A percentile compares a stretch with the other conserved stretches of the same genome.
phyloP scores from a whole-genome alignment of 164 flowering plant genomes.

The Nymphaea thermarum region DNA sequence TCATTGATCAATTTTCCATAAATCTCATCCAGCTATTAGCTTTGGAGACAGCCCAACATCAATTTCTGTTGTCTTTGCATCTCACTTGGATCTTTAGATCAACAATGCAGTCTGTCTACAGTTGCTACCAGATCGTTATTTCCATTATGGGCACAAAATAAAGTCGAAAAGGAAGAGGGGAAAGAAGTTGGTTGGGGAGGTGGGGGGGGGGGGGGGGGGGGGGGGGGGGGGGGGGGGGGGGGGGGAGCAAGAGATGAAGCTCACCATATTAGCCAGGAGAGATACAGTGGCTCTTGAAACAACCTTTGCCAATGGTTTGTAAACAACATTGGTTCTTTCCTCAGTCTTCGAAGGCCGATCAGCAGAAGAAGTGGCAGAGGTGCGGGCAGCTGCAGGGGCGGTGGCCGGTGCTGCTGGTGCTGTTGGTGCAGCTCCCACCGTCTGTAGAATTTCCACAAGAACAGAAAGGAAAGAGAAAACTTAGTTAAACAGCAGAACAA shows the following conservation, averaged over 20 bases:
- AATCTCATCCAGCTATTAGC: no score
- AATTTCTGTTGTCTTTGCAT: no score
- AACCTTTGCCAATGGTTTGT: conserved; percentile 80
- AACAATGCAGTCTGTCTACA: no score
- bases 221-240: no score
- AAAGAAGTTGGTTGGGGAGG: no score
- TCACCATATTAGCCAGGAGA: conserved; percentile 66
- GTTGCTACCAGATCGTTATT: no score
- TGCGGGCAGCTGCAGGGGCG: neutral
- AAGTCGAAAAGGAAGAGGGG: no score
- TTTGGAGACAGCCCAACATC: no score
- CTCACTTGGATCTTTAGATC: no score
- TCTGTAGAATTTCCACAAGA: conserved; percentile 22
- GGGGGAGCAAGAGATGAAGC: neutral
- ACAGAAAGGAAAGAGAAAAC: neutral
- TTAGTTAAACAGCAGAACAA: conserved; percentile 3
- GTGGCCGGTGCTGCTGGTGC: neutral
- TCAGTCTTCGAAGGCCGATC: conserved; percentile 23
- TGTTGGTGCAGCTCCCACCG: conserved; percentile 25
- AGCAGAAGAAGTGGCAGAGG: conserved; percentile 15
- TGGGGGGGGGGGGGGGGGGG: no score
- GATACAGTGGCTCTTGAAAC: conserved; percentile 63
- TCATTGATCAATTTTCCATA: no score
- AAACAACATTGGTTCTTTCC: conserved; percentile 34
- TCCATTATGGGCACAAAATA: no score